Conservation (phyloP, 2,329 filamentous ascomycete genomes). For the Phaeosphaeria sp. region DNA sequence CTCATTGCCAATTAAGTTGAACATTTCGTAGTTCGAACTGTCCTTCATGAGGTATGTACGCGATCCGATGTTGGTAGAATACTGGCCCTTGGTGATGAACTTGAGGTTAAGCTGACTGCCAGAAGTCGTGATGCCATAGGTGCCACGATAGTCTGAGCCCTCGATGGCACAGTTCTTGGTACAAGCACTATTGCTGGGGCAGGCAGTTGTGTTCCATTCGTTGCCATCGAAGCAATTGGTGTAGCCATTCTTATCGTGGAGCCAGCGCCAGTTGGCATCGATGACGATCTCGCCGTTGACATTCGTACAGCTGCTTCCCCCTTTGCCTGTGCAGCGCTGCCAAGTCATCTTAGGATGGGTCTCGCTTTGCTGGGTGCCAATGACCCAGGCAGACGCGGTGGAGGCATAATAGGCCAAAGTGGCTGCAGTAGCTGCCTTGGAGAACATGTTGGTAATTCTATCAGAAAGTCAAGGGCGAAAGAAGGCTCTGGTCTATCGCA, state of each 20-base stretch:
- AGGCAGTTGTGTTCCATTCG: conserved; percentile 47
- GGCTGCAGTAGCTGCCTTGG: conserved; percentile 24
- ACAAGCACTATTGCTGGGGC: conserved; percentile 41
- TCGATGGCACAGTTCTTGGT: conserved; percentile 46
- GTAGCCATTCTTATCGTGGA: conserved; percentile 49
- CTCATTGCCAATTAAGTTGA: conserved; percentile 44
- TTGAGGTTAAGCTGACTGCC: conserved; percentile 59
- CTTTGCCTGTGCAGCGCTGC: conserved; percentile 42
- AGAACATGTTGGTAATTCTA: conserved; percentile 23
- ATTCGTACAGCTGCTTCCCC: conserved; percentile 40
- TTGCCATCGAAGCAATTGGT: conserved; percentile 50
- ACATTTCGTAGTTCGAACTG: conserved; percentile 41
- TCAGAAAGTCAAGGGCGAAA: background rate
- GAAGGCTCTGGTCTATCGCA: background rate
- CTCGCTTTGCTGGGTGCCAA: conserved; percentile 45
- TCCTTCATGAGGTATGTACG: conserved; percentile 46
- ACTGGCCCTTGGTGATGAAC: conserved; percentile 59
- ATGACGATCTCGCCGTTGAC: conserved; percentile 46
- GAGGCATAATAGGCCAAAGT: conserved; percentile 31
- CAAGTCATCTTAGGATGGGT: conserved; percentile 46
- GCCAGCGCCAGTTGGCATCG: conserved; percentile 57
- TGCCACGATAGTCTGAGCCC: conserved; percentile 42
- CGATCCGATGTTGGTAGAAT: conserved; percentile 47
- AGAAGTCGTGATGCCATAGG: conserved; percentile 56
- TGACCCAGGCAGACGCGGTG: conserved; percentile 41